These are phyloP conservation scores for Ustilago bromivora DNA, from an alignment of 1,284 basidiomycete species.

Conservation along the genomic window DNA sequence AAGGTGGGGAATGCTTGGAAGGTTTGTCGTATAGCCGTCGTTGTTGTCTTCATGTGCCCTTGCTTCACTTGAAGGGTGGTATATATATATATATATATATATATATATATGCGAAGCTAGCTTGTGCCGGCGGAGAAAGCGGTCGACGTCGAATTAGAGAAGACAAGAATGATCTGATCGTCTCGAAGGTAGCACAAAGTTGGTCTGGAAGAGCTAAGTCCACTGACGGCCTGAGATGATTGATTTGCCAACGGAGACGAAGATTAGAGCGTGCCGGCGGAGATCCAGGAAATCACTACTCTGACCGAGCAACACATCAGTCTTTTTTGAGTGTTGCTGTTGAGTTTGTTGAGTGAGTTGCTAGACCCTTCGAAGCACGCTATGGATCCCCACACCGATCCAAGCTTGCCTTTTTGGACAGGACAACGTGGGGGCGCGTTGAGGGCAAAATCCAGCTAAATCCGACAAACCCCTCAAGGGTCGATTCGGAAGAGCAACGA, in stretches of 20 bases:
- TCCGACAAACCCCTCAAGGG: background rate
- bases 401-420: background rate
- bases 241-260: background rate
- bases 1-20: background rate
- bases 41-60: constrained; percentile 1
- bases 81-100: background rate
- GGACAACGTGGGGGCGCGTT: constrained; percentile 12
- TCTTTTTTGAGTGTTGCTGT: background rate
- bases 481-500: background rate
- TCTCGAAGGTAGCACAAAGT: background rate
- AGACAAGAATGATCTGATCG: background rate
- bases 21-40: background rate
- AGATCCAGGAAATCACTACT: background rate
- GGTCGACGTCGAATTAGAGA: background rate
- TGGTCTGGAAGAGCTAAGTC: constrained; percentile 1
- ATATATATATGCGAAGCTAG: background rate
- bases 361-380: background rate
- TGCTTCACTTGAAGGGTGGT: background rate
- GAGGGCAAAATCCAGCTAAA: background rate
- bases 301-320: constrained; percentile 1
- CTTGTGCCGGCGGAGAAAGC: background rate
- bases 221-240: constrained; percentile 4
- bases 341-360: background rate
- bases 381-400: background rate
- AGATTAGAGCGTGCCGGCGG: constrained; percentile 5